phyloP scores from a whole-genome alignment of 352 stramenopile species.

The Pythium pyrilobum region DNA sequence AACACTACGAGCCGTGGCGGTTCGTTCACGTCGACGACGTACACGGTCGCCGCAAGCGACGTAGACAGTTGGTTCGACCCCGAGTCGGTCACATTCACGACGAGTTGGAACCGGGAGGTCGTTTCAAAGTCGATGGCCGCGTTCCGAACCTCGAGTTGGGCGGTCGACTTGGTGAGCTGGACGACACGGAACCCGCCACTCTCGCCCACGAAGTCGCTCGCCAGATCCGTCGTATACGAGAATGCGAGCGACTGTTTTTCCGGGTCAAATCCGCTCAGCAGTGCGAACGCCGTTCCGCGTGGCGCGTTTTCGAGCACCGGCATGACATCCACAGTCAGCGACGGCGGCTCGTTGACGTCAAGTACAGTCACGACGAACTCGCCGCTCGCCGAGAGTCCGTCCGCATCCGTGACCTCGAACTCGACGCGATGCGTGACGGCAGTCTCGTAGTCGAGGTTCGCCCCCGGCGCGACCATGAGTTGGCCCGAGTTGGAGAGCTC shows the following conservation, averaged over 20 bases:
- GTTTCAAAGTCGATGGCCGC: slow-evolving; percentile 37
- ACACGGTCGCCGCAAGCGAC: slow-evolving; percentile 2
- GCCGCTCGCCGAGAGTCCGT: slow-evolving; percentile 9
- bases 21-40: slow-evolving; percentile 28
- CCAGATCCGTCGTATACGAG: slow-evolving; percentile 24
- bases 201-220: neutral
- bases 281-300: slow-evolving; percentile 33
- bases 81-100: slow-evolving; percentile 32
- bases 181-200: slow-evolving; percentile 36
- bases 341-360: slow-evolving; percentile 31
- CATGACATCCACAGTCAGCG: slow-evolving; percentile 10
- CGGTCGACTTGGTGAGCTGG: slow-evolving; percentile 21
- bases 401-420: slow-evolving; percentile 20
- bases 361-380: slow-evolving; percentile 19
- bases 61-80: slow-evolving; percentile 20
- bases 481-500: slow-evolving; percentile 3
- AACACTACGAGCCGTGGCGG: slow-evolving; percentile 9
- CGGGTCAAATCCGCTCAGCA: slow-evolving; percentile 34
- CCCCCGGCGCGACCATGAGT: slow-evolving; percentile 3
- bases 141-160: slow-evolving; percentile 39
- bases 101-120: slow-evolving; percentile 27
- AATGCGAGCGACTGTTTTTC: slow-evolving; percentile 47
- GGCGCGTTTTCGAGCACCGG: slow-evolving; percentile 35
- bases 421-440: slow-evolving; percentile 7
- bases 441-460: slow-evolving; percentile 19